Percentiles rank a stretch among this genome's conserved stretches.
Conservation (phyloP, 2,329 filamentous ascomycete genomes). For the Botrytis porri region DNA sequence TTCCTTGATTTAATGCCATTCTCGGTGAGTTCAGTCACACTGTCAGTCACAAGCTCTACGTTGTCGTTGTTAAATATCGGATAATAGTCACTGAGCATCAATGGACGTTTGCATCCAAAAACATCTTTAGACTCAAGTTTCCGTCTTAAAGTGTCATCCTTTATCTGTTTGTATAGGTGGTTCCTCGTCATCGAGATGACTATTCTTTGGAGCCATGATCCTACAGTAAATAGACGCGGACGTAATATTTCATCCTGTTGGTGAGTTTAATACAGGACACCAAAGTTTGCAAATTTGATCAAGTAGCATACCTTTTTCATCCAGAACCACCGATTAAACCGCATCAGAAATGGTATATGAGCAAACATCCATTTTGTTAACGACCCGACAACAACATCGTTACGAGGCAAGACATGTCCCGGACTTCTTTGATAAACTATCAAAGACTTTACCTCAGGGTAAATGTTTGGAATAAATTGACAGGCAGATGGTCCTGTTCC, state of each 20-base stretch:
- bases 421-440: slow-evolving; percentile 13
- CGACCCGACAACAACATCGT: neutral
- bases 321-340: neutral
- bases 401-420: slow-evolving; percentile 3
- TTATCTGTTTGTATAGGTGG: slow-evolving; percentile 1
- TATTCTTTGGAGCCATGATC: neutral
- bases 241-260: neutral
- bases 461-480: slow-evolving; percentile 9
- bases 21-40: neutral
- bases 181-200: neutral
- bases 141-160: neutral
- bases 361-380: slow-evolving; percentile 16
- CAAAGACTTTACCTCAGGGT: neutral
- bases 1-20: neutral
- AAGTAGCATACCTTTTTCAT: neutral
- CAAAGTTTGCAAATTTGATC: neutral
- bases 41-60: slow-evolving; percentile 1
- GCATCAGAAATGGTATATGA: neutral
- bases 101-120: slow-evolving; percentile 7
- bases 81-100: slow-evolving; percentile 6
- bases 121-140: slow-evolving; percentile 8
- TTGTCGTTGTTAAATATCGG: slow-evolving; percentile 2
- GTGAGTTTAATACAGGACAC: neutral
- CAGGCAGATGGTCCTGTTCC: slow-evolving; percentile 13
- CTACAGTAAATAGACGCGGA: neutral